phyloP scores from a whole-genome alignment of 345 rosid genomes.

The Murraya paniculata region DNA sequence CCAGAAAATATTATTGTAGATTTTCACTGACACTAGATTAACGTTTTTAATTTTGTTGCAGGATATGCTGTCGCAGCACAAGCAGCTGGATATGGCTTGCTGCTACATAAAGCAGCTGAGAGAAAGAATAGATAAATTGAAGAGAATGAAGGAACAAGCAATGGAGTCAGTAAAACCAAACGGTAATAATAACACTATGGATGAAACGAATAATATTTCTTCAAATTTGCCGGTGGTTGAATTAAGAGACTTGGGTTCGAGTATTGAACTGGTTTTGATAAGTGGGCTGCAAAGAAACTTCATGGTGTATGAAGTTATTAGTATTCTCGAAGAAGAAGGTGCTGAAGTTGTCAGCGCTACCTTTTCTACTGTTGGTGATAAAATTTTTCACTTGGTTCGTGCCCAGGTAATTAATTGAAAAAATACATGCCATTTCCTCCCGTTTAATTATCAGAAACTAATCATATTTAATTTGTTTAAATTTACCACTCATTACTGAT shows the following conservation, averaged over 20 bases:
- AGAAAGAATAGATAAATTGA: constrained; percentile 37
- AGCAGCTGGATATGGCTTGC: constrained; percentile 42
- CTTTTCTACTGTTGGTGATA: constrained; percentile 36
- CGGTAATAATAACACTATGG: neutral
- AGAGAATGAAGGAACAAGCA: constrained; percentile 34
- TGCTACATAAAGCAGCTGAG: constrained; percentile 39
- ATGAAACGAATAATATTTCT: neutral
- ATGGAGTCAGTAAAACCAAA: neutral
- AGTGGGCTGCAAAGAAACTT: constrained; percentile 40
- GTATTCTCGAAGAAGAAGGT: constrained; percentile 54
- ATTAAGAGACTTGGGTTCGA: constrained; percentile 35
- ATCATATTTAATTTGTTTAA: neutral
- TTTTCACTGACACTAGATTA: neutral
- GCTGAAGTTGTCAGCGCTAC: constrained; percentile 50
- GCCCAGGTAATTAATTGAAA: constrained; percentile 43
- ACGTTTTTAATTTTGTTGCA: neutral
- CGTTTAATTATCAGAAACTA: neutral
- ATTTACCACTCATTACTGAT: neutral
- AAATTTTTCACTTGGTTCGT: constrained; percentile 47
- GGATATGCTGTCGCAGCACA: constrained; percentile 39
- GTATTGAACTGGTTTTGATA: constrained; percentile 39
- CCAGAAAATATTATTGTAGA: too few species aligned
- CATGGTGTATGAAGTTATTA: constrained; percentile 35
- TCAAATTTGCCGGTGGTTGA: constrained; percentile 33
- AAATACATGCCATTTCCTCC: neutral